These are phyloP conservation scores for Phellinidium pouzarii DNA, from an alignment of 1,284 basidiomycete species.

Conservation along the genomic window DNA sequence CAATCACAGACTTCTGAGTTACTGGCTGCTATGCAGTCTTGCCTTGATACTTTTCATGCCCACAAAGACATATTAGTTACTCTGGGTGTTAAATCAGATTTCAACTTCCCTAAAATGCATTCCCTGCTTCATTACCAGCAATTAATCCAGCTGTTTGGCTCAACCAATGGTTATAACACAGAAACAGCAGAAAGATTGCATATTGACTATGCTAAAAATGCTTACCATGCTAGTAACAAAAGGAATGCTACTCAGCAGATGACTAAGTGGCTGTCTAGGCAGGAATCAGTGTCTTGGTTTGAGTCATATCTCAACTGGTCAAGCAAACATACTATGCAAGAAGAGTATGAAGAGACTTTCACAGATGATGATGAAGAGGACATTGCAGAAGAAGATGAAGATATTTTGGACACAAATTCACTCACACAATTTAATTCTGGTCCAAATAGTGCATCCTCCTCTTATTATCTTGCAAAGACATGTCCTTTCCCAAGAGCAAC, in stretches of 20 bases:
- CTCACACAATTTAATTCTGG: background rate
- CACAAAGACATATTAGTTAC: conserved; percentile 18
- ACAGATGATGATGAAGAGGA: background rate
- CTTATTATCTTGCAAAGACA: background rate
- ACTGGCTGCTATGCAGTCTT: conserved; percentile 22
- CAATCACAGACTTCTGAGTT: conserved; percentile 26
- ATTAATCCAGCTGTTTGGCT: background rate
- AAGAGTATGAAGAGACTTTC: no score
- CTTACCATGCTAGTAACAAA: conserved; percentile 29
- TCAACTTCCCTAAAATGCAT: conserved; percentile 13
- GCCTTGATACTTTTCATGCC: conserved; percentile 27
- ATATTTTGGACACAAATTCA: no score
- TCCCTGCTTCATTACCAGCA: background rate
- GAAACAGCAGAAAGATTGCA: conserved; percentile 28
- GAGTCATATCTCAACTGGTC: background rate
- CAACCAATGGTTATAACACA: conserved; percentile 21
- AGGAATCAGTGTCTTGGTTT: background rate
- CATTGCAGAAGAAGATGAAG: background rate
- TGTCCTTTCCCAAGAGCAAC: background rate
- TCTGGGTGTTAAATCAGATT: conserved; percentile 4
- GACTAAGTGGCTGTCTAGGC: background rate
- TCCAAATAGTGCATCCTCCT: background rate
- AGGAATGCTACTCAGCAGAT: conserved; percentile 21
- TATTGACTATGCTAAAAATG: conserved; percentile 31
- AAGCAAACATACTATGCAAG: background rate